These are phyloP conservation scores for Leptographium galeiforme DNA, from an alignment of 2,329 filamentous ascomycete species.

Conservation along the genomic window DNA sequence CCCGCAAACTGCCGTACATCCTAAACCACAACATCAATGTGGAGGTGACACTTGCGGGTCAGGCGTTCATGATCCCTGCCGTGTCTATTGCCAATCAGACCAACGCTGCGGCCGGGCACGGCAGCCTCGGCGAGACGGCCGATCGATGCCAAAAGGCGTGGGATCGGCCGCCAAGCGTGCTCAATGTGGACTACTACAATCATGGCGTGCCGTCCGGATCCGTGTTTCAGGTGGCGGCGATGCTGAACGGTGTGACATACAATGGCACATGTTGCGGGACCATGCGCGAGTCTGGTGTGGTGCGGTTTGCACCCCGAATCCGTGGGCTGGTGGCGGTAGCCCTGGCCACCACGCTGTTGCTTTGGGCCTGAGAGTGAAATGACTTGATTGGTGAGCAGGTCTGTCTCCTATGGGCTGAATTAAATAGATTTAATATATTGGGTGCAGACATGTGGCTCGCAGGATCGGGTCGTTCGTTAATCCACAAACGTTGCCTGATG, in stretches of 20 bases:
- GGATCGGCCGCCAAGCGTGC: conserved; percentile 59
- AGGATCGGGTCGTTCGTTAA: too few relatives aligned
- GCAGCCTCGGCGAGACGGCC: conserved; percentile 52
- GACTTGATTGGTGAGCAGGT: too few relatives aligned
- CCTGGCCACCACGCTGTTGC: too few relatives aligned
- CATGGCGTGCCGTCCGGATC: conserved; percentile 51
- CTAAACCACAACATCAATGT: conserved; percentile 87
- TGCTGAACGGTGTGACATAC: conserved; percentile 62
- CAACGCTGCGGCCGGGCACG: conserved; percentile 51
- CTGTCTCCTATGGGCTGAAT: too few relatives aligned
- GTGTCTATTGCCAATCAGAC: conserved; percentile 56
- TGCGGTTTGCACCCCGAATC: too few relatives aligned
- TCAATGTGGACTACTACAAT: conserved; percentile 82
- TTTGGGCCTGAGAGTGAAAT: too few relatives aligned
- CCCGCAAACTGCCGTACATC: conserved; percentile 57
- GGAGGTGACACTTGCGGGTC: conserved; percentile 53
- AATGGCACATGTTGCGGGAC: conserved; percentile 15
- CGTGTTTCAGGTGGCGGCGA: conserved; percentile 62
- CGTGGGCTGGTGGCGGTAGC: too few relatives aligned
- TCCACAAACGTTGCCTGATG: too few relatives aligned
- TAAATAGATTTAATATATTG: too few relatives aligned
- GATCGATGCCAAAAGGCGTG: conserved; percentile 49
- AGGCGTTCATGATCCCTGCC: conserved; percentile 57
- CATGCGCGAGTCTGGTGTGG: not conserved
- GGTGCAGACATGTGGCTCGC: too few relatives aligned